Base-by-base conservation (phyloP, 306 rosid species). In the Malus sylvestris region DNA sequence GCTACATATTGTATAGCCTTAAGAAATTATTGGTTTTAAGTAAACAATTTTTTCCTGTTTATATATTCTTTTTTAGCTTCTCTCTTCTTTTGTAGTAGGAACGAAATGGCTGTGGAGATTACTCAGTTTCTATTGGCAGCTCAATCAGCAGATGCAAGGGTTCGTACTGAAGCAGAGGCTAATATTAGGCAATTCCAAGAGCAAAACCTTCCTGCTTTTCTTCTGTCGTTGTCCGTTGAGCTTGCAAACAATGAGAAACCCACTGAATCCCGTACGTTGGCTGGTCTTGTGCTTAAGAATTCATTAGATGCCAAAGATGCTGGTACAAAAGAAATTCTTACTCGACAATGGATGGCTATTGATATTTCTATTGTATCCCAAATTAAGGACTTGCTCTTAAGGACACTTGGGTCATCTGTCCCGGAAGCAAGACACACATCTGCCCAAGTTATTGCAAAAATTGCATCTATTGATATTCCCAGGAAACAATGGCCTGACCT, bases 211-310 rank as follows among this genome's bases (percentile, higher is more conserved):
- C 79, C 85, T 67, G 70, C 55, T 16, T 82, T 77, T 68, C 82
- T 82, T 73, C 68, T 82, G 51, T 78, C 85, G 8, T 68, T 82
- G 62, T 77, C 85, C 1, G 45, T 73, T 72, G 85, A 82, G 76
- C 79, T 82, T 60, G 85, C 76, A 10, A 78, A 73, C 51, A 61
- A 73, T 40, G 85, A 82, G 58, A 82, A 82, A 65, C 82, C 85
- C 44, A 68, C 68, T 4, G 85, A 82, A 63, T 82, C 85, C 64
- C 85, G 85, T 25, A 73, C 73, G 44, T 74, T 82, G 69, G 82
- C 85, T 35, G 85, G 85, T 73, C 72, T 82, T 61, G 75, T 82
- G 42, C 76, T 82, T n/a, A 82, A 82, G 85, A 82, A 82, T 75
- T 82, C 82, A 22, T 32, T 82, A 53, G 85, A 82, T 40, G 81